Conservation (phyloP, 495 filamentous ascomycete species). For the Ascobolus immersus region DNA sequence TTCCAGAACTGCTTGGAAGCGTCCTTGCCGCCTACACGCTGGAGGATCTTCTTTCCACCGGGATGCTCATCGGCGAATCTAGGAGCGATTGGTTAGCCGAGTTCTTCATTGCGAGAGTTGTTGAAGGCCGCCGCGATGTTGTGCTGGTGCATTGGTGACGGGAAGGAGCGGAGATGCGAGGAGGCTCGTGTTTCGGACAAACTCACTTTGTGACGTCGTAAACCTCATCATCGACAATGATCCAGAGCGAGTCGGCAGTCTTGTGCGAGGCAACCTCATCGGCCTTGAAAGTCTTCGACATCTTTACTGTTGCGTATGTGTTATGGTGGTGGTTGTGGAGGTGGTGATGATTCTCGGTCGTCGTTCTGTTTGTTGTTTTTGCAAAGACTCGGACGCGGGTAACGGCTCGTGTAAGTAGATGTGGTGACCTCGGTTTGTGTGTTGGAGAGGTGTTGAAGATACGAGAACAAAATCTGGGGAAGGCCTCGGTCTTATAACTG, state of each 20-base stretch:
- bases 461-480: no score
- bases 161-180: slow-evolving; percentile 30
- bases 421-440: no score
- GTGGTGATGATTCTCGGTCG: no score
- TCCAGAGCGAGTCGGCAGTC: slow-evolving; percentile 62
- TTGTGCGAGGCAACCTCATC: slow-evolving; percentile 76
- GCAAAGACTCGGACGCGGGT: no score
- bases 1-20: slow-evolving; percentile 99
- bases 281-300: slow-evolving; percentile 69
- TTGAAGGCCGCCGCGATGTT: background rate
- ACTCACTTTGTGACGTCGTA: slow-evolving; percentile 66
- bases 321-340: background rate
- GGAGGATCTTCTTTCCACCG: slow-evolving; percentile 96
- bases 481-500: no score
- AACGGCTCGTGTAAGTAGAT: no score
- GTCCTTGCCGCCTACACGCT: slow-evolving; percentile 83
- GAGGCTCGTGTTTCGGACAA: slow-evolving; percentile 73
- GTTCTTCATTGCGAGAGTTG: slow-evolving; percentile 5
- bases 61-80: slow-evolving; percentile 12
- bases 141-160: background rate
- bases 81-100: slow-evolving; percentile 1
- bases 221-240: slow-evolving; percentile 84
- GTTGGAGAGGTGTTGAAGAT: no score
- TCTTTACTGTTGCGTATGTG: slow-evolving; percentile 21
- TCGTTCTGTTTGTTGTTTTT: no score